These are phyloP conservation scores for Canariomyces notabilis DNA, from an alignment of 2,329 filamentous ascomycete genomes.

Conservation along the genomic window DNA sequence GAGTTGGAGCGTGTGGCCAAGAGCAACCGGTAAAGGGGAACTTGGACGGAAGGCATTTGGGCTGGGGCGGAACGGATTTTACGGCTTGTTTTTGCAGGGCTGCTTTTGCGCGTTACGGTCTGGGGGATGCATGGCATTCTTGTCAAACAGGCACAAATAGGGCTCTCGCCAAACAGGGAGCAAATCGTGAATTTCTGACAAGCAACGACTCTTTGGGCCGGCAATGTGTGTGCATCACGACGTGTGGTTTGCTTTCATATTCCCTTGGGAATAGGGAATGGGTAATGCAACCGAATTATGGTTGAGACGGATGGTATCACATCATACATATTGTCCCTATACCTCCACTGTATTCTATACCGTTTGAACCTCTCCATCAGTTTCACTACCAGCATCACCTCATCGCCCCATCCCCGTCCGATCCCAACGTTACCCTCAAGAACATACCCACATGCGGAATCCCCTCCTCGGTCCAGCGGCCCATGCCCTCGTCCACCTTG, in stretches of 20 bases:
- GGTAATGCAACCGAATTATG: no score
- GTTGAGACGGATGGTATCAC: no score
- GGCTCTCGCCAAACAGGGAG: constrained; percentile 31
- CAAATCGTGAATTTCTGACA: constrained; percentile 24
- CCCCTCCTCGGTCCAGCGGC: constrained; percentile 76
- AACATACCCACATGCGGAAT: constrained; percentile 87
- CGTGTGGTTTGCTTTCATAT: no score
- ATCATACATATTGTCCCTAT: no score
- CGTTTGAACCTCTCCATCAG: constrained; percentile 2
- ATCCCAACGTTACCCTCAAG: no score
- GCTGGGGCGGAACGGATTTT: constrained; percentile 30
- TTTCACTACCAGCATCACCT: not conserved
- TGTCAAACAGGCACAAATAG: constrained; percentile 39
- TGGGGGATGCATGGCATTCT: constrained; percentile 40
- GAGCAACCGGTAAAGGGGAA: constrained; percentile 89
- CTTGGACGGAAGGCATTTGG: constrained; percentile 22
- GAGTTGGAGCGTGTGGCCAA: constrained; percentile 99
- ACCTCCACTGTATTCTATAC: no score
- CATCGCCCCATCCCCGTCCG: constrained; percentile 32
- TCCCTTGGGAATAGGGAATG: no score
- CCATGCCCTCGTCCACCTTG: constrained; percentile 64
- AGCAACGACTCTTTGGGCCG: constrained; percentile 10
- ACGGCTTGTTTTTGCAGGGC: constrained; percentile 36
- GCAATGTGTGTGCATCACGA: no score
- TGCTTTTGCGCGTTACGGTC: constrained; percentile 43